phyloP scores from a whole-genome alignment of 352 stramenopile species.

The Globisporangium canariense region DNA sequence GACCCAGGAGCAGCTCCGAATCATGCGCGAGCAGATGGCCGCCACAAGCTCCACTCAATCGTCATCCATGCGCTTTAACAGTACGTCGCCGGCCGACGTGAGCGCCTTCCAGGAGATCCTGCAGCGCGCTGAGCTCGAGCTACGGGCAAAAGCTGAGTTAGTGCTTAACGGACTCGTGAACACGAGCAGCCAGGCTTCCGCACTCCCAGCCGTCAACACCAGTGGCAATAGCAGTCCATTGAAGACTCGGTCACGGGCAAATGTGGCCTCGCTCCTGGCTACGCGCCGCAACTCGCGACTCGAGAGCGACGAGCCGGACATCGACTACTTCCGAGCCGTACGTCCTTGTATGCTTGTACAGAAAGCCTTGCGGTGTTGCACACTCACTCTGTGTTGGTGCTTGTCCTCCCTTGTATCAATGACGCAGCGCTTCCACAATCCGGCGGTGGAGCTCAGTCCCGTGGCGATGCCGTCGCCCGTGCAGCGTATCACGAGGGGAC shows the following conservation, averaged over 20 bases:
- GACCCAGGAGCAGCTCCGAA: conserved; percentile 75
- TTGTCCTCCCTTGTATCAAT: not conserved
- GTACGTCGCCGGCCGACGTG: conserved; percentile 30
- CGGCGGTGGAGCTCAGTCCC: conserved; percentile 26
- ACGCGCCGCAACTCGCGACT: conserved; percentile 1
- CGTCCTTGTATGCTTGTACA: not conserved
- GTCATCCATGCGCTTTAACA: conserved; percentile 20
- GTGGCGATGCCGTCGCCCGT: conserved; percentile 10
- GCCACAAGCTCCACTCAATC: conserved; percentile 16
- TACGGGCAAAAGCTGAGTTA: conserved; percentile 78
- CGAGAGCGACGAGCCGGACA: conserved; percentile 19
- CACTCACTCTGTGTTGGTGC: not conserved
- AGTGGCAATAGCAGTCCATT: conserved; percentile 12
- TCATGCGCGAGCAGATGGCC: conserved; percentile 68
- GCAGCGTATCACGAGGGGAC: conserved; percentile 26
- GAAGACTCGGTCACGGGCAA: conserved; percentile 6
- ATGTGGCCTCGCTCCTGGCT: conserved; percentile 21
- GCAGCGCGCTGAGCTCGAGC: conserved; percentile 59
- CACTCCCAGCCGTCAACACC: conserved; percentile 22
- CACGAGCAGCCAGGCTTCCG: conserved; percentile 28
- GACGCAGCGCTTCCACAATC: conserved; percentile 39
- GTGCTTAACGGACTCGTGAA: conserved; percentile 69
- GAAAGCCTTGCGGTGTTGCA: too few relatives aligned
- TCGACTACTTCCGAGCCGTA: conserved; percentile 53
- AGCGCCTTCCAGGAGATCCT: conserved; percentile 67